These are phyloP conservation scores for Cryptococcus sp. DNA, from an alignment of 1,284 basidiomycete genomes.

Conservation along the genomic window DNA sequence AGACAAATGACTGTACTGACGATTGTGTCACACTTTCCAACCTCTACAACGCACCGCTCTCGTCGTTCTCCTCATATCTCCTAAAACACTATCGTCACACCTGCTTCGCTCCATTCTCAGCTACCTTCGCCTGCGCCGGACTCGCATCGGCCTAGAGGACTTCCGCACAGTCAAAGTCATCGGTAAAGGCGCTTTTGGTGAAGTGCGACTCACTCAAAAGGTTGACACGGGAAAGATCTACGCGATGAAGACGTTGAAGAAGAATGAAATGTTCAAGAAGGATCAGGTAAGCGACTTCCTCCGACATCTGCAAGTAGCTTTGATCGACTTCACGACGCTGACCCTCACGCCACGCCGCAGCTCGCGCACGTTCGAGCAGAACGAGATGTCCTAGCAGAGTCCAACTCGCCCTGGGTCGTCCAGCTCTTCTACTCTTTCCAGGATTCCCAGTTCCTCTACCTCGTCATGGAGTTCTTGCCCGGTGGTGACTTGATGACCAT, in stretches of 20 bases:
- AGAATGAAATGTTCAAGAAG: conserved; percentile 98
- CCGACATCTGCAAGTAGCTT: not conserved
- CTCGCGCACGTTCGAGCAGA: conserved; percentile 98
- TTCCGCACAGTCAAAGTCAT: conserved; percentile 98
- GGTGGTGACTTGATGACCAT: conserved; percentile 91
- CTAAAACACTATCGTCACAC: not conserved
- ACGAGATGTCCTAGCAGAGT: conserved; percentile 94
- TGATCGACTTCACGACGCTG: not conserved
- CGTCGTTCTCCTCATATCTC: not conserved
- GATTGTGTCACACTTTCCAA: not conserved
- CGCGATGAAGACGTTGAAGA: conserved; percentile 98
- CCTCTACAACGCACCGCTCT: not conserved
- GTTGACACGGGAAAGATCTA: conserved; percentile 97
- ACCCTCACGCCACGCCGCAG: conserved; percentile 53
- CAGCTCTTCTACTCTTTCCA: conserved; percentile 99
- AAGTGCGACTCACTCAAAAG: conserved; percentile 95
- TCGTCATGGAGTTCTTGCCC: conserved; percentile 99
- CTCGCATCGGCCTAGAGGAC: conserved; percentile 88
- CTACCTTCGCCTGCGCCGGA: conserved; percentile 85
- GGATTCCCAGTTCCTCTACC: conserved; percentile 90
- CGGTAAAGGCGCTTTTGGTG: conserved; percentile 97
- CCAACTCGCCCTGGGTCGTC: conserved; percentile 94
- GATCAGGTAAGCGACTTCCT: conserved; percentile 74
- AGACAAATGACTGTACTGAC: not conserved
- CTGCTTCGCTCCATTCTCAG: conserved; percentile 28